Percentiles rank a stretch among this genome's conserved stretches.
These are phyloP conservation scores for Alternaria arbusti DNA, from an alignment of 2,329 filamentous ascomycete species.

Conservation along the genomic window DNA sequence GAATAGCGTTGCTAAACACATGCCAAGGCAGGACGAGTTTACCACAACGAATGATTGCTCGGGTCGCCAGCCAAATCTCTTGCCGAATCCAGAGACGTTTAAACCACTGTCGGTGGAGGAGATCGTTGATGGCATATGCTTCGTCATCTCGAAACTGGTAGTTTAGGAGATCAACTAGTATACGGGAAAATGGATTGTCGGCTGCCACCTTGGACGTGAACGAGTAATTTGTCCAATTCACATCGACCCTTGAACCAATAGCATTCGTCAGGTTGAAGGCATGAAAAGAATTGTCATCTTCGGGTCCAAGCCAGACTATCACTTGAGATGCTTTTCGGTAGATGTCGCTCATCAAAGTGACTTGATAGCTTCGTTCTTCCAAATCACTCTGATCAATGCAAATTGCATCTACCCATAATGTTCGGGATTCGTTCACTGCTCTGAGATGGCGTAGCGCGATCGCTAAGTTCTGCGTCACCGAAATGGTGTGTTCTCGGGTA, in stretches of 20 bases:
- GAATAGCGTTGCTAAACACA: background rate
- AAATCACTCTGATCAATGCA: background rate
- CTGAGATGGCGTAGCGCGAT: background rate
- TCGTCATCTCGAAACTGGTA: background rate
- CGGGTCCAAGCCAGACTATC: background rate
- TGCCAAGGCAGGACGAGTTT: accelerated
- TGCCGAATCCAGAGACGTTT: background rate
- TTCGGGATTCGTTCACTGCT: background rate
- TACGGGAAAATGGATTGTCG: accelerated
- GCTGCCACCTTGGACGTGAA: background rate
- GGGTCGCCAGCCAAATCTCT: background rate
- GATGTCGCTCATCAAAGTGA: background rate
- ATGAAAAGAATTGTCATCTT: background rate
- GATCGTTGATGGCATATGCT: background rate
- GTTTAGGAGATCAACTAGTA: accelerated
- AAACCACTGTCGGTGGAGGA: background rate
- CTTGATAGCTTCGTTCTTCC: background rate
- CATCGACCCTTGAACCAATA: background rate
- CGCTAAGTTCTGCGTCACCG: background rate
- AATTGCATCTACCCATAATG: background rate
- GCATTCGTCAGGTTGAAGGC: accelerated
- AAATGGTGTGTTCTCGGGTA: background rate
- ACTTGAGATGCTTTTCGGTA: background rate
- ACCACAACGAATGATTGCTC: background rate
- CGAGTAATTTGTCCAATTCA: background rate